Percentiles rank a stretch among this genome's conserved stretches.
phyloP scores from a whole-genome alignment of 352 stramenopile genomes.

The Aphanomyces cochlioides region DNA sequence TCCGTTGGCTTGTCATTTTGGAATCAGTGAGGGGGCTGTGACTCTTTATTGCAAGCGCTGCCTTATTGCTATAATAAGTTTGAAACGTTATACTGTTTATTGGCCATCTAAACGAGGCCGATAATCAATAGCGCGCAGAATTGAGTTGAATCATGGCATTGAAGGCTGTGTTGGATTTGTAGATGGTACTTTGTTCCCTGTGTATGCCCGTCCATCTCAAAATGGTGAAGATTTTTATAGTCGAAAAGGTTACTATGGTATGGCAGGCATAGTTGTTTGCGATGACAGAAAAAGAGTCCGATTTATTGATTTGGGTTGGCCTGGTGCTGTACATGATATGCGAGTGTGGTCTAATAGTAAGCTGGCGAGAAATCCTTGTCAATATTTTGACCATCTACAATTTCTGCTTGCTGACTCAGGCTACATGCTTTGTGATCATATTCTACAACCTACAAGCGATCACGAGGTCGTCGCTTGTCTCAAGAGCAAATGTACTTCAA shows the following conservation, averaged over 20 bases:
- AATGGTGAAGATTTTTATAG: constrained; percentile 21
- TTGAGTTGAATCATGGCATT: constrained; percentile 12
- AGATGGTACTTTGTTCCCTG: constrained; percentile 16
- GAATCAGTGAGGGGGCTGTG: constrained; percentile 6
- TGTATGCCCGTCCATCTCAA: constrained; percentile 12
- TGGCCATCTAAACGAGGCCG: constrained; percentile 3
- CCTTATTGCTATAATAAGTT: constrained; percentile 7
- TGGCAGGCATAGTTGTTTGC: constrained; percentile 16
- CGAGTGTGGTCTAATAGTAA: constrained; percentile 13
- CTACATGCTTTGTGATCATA: not conserved
- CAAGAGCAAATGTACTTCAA: constrained; percentile 7
- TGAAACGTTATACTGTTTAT: not conserved
- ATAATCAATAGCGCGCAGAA: not conserved
- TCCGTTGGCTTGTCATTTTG: constrained; percentile 10
- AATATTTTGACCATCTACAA: constrained; percentile 1
- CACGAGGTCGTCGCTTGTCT: not conserved
- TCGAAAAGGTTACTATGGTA: constrained; percentile 21
- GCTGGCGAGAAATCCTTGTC: not conserved
- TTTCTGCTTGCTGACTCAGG: constrained; percentile 8
- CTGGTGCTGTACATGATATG: constrained; percentile 12
- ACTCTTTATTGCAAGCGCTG: not conserved
- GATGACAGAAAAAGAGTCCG: constrained; percentile 3
- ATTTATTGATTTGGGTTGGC: constrained; percentile 18
- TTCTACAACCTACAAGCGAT: constrained; percentile 5
- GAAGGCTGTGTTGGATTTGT: constrained; percentile 13